Base-by-base conservation (phyloP, 768 basidiomycete species). In the Collybia nuda region DNA sequence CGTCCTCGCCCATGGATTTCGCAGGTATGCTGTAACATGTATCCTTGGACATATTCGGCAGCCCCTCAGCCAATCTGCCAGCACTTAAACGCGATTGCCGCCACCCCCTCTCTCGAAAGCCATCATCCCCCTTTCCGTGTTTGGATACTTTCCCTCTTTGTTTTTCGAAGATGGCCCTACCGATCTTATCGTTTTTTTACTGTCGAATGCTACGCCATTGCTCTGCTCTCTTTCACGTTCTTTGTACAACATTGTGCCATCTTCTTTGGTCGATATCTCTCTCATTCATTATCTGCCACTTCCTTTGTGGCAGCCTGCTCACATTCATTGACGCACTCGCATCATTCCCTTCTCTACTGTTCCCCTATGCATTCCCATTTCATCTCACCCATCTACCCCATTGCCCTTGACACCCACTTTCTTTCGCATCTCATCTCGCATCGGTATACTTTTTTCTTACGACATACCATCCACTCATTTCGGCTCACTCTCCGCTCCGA, bases 321-420 rank as follows among this genome's bases (percentile, higher is more conserved):
- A 47, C 46, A 18, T 23, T 47, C 46, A 14, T 47, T 47, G 39
- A 47, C 7, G 24, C 17, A 22, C 17, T 47, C 18, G 15, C 23
- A 18, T 40, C 38, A 12, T 51, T 21, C 22, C 15, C 36, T 37
- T 47, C 19, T 38, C n/a, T 23, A 2, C 14, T 32, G 7, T 14
- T 19, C 36, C 7, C 12, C 28, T 19, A 35, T 21, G 19, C 28
- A 14, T 40, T 28, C 46, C 8, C 50, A 29, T 19, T 36, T 37
- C 43, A 26, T 39, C 44, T 43, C 39, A 43, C 48, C n/a, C n/a
- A n/a, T n/a, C n/a, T n/a, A n/a, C n/a, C 45, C 47, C 53, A 32
- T 43, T 41, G 26, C 44, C 39, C 24, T 40, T 15, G 12, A 2
- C 24, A 32, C 18, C 19, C 23, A 39, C 38, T 15, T 22, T 24